phyloP scores from a whole-genome alignment of 768 basidiomycete species.

The Trametes cinnabarina region DNA sequence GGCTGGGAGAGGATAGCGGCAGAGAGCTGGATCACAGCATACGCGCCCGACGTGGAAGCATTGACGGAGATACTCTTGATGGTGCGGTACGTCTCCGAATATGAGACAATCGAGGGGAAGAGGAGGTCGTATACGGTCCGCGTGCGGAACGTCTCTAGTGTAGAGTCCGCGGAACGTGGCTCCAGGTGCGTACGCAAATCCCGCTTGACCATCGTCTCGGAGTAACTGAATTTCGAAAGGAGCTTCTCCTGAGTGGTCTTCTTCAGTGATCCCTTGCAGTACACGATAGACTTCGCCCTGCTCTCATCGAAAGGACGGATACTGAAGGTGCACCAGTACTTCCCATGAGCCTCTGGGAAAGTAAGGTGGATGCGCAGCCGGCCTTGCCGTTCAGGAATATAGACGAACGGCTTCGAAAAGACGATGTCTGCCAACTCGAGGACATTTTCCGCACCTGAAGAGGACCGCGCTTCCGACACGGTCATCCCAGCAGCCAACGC shows the following conservation, averaged over 20 bases:
- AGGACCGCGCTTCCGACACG: conserved; percentile 31
- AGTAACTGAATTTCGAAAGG: conserved; percentile 31
- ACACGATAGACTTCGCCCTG: conserved; percentile 22
- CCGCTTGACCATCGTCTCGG: conserved; percentile 35
- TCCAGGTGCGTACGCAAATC: conserved; percentile 20
- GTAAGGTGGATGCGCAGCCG: conserved; percentile 31
- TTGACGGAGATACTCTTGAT: conserved; percentile 54
- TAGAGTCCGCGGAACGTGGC: conserved; percentile 1
- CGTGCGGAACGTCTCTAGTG: conserved; percentile 49
- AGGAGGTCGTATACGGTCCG: conserved; percentile 63
- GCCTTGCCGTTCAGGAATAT: conserved; percentile 36
- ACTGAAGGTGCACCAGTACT: conserved; percentile 42
- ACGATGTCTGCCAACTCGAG: conserved; percentile 42
- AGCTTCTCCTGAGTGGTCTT: not conserved
- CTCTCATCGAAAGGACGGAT: conserved; percentile 35
- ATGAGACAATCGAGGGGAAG: conserved; percentile 68
- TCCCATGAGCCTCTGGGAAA: conserved; percentile 33
- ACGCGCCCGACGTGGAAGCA: conserved; percentile 45
- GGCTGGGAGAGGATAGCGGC: conserved; percentile 28
- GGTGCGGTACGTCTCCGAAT: conserved; percentile 55
- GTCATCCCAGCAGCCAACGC: conserved; percentile 46
- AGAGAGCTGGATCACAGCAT: conserved; percentile 48
- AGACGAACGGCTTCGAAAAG: conserved; percentile 57
- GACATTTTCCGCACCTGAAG: conserved; percentile 31
- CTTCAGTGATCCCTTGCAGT: conserved; percentile 3